Evolutionary conservation across 2,329 filamentous ascomycete species (phyloP).

Genomic region (Blastomyces gilchristii): DNA sequence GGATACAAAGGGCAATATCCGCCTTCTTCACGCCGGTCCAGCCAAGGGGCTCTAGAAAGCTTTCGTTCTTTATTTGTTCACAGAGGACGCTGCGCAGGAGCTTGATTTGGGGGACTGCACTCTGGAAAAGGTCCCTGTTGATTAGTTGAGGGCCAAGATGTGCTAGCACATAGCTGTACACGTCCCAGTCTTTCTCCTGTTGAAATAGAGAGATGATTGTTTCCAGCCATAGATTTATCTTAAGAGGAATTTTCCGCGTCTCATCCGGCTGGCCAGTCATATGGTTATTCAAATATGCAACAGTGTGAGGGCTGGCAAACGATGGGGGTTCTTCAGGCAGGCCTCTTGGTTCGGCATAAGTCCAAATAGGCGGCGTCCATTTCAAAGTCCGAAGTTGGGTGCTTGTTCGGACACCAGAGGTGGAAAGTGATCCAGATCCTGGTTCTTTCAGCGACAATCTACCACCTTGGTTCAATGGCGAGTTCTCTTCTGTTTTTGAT

Average conservation of each 20-base stretch:
- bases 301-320: slow-evolving; percentile 42
- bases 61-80: slow-evolving; percentile 67
- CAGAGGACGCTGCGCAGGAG: slow-evolving; percentile 66
- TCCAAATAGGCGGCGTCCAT: slow-evolving; percentile 43
- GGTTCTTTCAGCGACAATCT: slow-evolving; percentile 27
- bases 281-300: slow-evolving; percentile 37
- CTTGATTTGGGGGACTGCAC: slow-evolving; percentile 62
- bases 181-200: slow-evolving; percentile 72
- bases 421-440: slow-evolving; percentile 22
- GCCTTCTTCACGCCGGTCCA: slow-evolving; percentile 72
- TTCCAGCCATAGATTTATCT: slow-evolving; percentile 64
- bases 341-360: slow-evolving; percentile 44
- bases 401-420: slow-evolving; percentile 26
- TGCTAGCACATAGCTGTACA: slow-evolving; percentile 81
- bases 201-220: slow-evolving; percentile 63
- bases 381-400: slow-evolving; percentile 27
- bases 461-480: slow-evolving; percentile 18
- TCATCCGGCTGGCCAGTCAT: slow-evolving; percentile 23
- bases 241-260: slow-evolving; percentile 38
- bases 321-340: slow-evolving; percentile 45
- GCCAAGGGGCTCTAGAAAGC: slow-evolving; percentile 69
- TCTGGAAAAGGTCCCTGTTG: slow-evolving; percentile 77
- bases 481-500: slow-evolving; percentile 29
- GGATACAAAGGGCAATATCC: slow-evolving; percentile 80
- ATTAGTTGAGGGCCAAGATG: slow-evolving; percentile 79